Evolutionary conservation across 257 asterid species (phyloP).

Genomic region (Perilla frutescens): DNA sequence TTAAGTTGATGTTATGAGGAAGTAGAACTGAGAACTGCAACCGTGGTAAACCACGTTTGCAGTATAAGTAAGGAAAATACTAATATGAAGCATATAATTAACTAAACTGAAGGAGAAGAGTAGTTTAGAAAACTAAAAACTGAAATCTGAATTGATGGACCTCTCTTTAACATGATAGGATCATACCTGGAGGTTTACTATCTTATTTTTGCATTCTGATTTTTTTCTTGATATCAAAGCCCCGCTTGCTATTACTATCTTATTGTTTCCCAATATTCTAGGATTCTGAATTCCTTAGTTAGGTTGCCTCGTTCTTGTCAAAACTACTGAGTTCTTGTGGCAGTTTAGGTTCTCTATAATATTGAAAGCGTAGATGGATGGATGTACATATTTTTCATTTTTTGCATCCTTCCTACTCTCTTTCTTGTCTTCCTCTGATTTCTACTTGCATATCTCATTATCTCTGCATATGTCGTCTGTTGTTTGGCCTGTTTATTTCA

Average conservation of each 20-base stretch:
- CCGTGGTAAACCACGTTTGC: neutral
- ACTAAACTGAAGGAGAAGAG: neutral
- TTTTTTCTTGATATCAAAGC: neutral
- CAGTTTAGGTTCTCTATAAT: neutral
- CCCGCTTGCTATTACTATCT: slow-evolving; percentile 3
- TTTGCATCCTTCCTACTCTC: slow-evolving; percentile 3
- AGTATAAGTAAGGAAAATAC: slow-evolving; percentile 6
- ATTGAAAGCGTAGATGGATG: slow-evolving; percentile 10
- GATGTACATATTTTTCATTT: neutral
- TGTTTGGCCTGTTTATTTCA: slow-evolving; percentile 1
- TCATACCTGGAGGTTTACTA: neutral
- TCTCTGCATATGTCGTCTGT: neutral
- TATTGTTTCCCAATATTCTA: slow-evolving; percentile 10
- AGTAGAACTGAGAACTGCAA: slow-evolving; percentile 2
- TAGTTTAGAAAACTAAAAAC: neutral
- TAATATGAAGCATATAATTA: slow-evolving; percentile 1
- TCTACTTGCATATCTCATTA: slow-evolving; percentile 19
- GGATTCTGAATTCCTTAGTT: neutral
- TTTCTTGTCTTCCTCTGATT: neutral
- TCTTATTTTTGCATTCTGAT: slow-evolving; percentile 1
- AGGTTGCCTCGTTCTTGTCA: neutral
- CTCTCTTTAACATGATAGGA: slow-evolving; percentile 6
- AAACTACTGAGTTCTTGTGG: neutral
- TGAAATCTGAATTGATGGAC: slow-evolving; percentile 10
- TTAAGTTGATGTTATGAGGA: slow-evolving; percentile 9